Conservation (phyloP, 2,329 filamentous ascomycete genomes). For the Colletotrichum sp. region DNA sequence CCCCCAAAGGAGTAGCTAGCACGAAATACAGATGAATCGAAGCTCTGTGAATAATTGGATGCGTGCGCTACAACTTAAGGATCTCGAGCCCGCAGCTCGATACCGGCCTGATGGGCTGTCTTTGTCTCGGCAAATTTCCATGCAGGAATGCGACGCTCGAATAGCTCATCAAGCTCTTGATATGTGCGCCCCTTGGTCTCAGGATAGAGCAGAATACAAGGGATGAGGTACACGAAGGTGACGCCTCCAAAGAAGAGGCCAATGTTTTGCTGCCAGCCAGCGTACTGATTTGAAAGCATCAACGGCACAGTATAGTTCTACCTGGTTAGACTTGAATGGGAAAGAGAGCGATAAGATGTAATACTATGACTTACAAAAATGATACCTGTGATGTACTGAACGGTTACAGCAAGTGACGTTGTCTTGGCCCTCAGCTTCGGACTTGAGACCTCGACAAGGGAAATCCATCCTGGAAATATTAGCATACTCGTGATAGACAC, state of each 20-base stretch:
- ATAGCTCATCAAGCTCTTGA: conserved; percentile 24
- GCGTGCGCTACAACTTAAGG: not conserved
- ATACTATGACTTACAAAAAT: not conserved
- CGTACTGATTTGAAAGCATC: not conserved
- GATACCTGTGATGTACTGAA: not conserved
- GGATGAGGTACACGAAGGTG: not conserved
- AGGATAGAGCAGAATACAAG: not conserved
- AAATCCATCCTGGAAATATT: not conserved
- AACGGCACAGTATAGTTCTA: not conserved
- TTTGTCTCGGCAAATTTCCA: conserved; percentile 20
- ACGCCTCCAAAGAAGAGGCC: not conserved
- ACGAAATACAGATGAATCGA: not conserved
- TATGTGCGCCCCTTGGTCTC: conserved; percentile 15
- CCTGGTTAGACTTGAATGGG: not conserved
- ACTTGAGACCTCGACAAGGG: not conserved
- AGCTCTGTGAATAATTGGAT: not conserved
- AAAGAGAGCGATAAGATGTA: rapidly evolving
- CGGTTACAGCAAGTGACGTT: not conserved
- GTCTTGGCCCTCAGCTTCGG: not conserved
- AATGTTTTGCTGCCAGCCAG: not conserved
- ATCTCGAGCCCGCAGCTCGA: not conserved
- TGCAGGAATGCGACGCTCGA: conserved; percentile 20
- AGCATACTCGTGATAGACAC: too few species aligned
- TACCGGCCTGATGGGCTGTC: not conserved
- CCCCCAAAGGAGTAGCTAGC: not conserved